phyloP scores from a whole-genome alignment of 2,329 filamentous ascomycete genomes.

The Pyrenophora graminea region DNA sequence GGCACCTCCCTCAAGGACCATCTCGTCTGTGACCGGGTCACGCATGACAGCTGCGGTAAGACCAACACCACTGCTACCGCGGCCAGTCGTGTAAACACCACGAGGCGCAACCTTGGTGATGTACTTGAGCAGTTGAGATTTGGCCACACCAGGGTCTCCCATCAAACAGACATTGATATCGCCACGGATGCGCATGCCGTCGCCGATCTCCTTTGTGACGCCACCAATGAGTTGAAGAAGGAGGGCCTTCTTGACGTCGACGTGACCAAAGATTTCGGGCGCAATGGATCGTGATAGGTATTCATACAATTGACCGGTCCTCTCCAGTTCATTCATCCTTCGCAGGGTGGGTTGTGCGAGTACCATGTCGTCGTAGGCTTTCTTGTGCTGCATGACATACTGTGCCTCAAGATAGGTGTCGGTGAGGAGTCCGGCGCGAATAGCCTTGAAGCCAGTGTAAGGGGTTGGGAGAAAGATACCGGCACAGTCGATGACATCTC shows the following conservation, averaged over 20 bases:
- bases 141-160: slow-evolving; percentile 99
- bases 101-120: slow-evolving; percentile 97
- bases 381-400: slow-evolving; percentile 93
- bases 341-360: slow-evolving; percentile 79
- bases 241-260: slow-evolving; percentile 97
- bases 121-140: slow-evolving; percentile 97
- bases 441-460: slow-evolving; percentile 98
- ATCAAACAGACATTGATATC: slow-evolving; percentile 99
- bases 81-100: slow-evolving; percentile 81
- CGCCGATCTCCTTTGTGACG: slow-evolving; percentile 94
- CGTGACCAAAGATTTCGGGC: slow-evolving; percentile 93
- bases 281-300: slow-evolving; percentile 94
- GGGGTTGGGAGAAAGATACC: slow-evolving; percentile 96
- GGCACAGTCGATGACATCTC: slow-evolving; percentile 90
- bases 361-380: slow-evolving; percentile 90
- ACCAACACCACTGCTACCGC: slow-evolving; percentile 80
- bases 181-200: slow-evolving; percentile 98
- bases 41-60: slow-evolving; percentile 83
- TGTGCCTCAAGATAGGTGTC: slow-evolving; percentile 98
- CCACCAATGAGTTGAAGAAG: slow-evolving; percentile 94
- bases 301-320: slow-evolving; percentile 91
- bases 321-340: slow-evolving; percentile 82
- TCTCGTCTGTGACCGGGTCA: slow-evolving; percentile 81
- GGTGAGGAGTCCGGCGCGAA: slow-evolving; percentile 91
- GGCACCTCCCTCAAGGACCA: slow-evolving; percentile 80